Evolutionary conservation across 2,329 filamentous ascomycete species (phyloP), one percentile per base, ranked within the genome.

Genomic region (Dactylella cylindrospora): DNA sequence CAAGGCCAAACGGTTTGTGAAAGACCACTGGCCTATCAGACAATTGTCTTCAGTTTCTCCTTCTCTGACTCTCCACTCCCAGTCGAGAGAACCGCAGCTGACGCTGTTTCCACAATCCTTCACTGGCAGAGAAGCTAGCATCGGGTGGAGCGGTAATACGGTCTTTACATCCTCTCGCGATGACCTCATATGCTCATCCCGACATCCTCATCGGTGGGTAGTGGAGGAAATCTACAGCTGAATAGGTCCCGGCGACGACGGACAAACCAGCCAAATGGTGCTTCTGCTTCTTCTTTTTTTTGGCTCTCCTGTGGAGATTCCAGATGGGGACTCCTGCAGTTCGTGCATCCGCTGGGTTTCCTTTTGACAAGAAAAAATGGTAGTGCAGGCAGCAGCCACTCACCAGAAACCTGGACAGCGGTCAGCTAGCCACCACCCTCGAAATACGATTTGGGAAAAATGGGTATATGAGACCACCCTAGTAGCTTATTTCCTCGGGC

Each of bases 391-490:
- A 43, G 38, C 49, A 49, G 25, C 57, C 49, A 62, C 25, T 43
- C n/a, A 36, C 49, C 26, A 39, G 38, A 20, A 38, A 53, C 45
- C 49, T 31, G 49, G 55, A 23, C 44, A 3, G 20, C 32, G 43
- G 49, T 62, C 57, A 62, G 57, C 57, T 47, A 54, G 57, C 57
- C 57, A 54, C 49, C 46, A 61, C 46, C 45, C 33, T 17, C 15
- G 25, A 28, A 12, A 32, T 33, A 20, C 26, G 31, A 52, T 44
- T 29, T 41, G 26, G 28, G 49, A 13, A 33, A 22, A 41, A 44
- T 25, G 36, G 43, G 32, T 29, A 23, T n/a, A n/a, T n/a, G n/a
- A n/a, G n/a, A n/a, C n/a, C n/a, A n/a, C n/a, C n/a, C n/a, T n/a
- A n/a, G n/a, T n/a, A n/a, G n/a, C n/a, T n/a, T n/a, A n/a, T n/a